Evolutionary conservation across 768 basidiomycete species (phyloP).

Genomic region (Leccinum imitatum): DNA sequence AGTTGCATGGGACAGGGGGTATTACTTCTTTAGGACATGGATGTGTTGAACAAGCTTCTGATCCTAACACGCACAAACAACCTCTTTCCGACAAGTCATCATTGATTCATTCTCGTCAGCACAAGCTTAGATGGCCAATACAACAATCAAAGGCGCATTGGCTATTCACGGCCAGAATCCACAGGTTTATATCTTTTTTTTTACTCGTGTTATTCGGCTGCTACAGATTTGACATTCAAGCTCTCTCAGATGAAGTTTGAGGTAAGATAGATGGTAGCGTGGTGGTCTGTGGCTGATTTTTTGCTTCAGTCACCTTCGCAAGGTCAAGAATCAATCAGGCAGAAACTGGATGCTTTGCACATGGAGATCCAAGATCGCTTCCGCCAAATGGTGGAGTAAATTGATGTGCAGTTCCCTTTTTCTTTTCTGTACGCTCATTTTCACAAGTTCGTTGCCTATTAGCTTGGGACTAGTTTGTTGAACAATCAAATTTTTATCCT

Average conservation of each 20-base stretch:
- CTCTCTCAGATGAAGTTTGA: slow-evolving; percentile 99
- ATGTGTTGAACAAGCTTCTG: slow-evolving; percentile 30
- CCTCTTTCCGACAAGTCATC: background rate
- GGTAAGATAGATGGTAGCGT: slow-evolving; percentile 44
- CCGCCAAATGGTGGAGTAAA: slow-evolving; percentile 78
- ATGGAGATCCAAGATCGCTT: slow-evolving; percentile 92
- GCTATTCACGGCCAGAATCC: slow-evolving; percentile 98
- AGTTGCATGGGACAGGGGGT: background rate
- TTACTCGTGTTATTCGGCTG: slow-evolving; percentile 33
- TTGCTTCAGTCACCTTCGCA: slow-evolving; percentile 77
- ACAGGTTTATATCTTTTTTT: slow-evolving; percentile 57
- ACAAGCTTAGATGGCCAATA: slow-evolving; percentile 72
- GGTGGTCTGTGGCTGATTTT: slow-evolving; percentile 11
- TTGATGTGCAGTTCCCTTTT: slow-evolving; percentile 1
- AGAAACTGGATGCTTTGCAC: slow-evolving; percentile 79
- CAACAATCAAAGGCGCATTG: slow-evolving; percentile 80
- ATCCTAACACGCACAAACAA: slow-evolving; percentile 27
- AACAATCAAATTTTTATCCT: background rate
- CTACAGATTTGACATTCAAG: slow-evolving; percentile 89
- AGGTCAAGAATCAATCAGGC: slow-evolving; percentile 79
- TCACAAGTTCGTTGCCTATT: background rate
- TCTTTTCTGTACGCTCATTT: slow-evolving; percentile 18
- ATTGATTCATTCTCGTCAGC: background rate
- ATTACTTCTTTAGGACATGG: background rate
- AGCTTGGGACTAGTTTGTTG: background rate